A percentile compares a stretch with the other conserved stretches of the same genome.
Conservation (phyloP, 306 rosid genomes). For the Mucuna pruriens region DNA sequence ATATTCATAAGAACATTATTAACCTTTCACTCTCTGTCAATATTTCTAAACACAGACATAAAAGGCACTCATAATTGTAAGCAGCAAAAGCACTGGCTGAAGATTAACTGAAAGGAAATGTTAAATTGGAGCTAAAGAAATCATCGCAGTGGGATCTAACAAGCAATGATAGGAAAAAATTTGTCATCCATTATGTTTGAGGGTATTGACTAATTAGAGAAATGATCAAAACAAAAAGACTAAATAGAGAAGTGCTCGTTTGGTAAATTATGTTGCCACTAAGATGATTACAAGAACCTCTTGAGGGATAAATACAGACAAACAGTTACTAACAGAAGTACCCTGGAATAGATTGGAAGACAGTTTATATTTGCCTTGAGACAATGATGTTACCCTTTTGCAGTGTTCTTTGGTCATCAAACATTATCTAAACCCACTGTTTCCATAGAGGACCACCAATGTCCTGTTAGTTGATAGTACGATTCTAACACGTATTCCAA, state of each 20-base stretch:
- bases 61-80: neutral
- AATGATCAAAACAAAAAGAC: neutral
- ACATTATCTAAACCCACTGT: neutral
- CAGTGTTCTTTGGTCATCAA: neutral
- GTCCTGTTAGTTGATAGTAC: constrained; percentile 17
- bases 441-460: neutral
- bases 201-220: neutral
- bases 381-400: no score
- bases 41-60: neutral
- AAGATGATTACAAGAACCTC: neutral
- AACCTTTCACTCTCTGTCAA: neutral
- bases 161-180: neutral
- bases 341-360: neutral
- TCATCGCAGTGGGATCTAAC: constrained; percentile 1
- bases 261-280: neutral
- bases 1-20: neutral
- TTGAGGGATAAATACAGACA: neutral
- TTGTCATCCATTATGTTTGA: neutral
- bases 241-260: neutral
- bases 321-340: neutral
- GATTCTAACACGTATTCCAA: neutral
- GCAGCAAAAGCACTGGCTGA: neutral
- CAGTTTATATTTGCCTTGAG: constrained; percentile 6
- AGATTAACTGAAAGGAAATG: neutral
- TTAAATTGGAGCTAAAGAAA: neutral